Conservation (phyloP, 1,284 basidiomycete genomes). For the Coriolopsis trogii region DNA sequence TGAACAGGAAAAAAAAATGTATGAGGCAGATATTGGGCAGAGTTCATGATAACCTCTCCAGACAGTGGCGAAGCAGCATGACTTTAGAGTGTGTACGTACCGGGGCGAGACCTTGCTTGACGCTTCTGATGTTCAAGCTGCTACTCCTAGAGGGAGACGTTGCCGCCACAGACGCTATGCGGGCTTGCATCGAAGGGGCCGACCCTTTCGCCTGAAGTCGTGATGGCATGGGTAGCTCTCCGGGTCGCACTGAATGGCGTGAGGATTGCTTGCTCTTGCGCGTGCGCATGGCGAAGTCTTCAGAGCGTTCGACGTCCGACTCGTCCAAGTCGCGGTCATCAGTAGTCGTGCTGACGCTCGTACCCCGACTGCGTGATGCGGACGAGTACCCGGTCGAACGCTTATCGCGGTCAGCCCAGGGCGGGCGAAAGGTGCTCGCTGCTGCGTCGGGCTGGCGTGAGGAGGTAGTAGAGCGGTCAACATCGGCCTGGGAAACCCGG, state of each 20-base stretch:
- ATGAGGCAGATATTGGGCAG: too few relatives aligned
- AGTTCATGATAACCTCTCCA: too few relatives aligned
- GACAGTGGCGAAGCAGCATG: too few relatives aligned
- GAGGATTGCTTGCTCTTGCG: constrained; percentile 31
- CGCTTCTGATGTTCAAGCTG: constrained; percentile 35
- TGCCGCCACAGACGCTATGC: constrained; percentile 31
- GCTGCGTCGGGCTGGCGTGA: constrained; percentile 14
- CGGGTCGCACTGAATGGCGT: constrained; percentile 41
- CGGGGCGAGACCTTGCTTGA: constrained; percentile 32
- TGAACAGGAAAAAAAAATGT: too few relatives aligned
- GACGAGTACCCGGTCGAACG: constrained; percentile 32
- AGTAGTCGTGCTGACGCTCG: constrained; percentile 52
- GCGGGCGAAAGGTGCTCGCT: constrained; percentile 26
- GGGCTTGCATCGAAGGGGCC: constrained; percentile 44
- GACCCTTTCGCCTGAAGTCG: constrained; percentile 47
- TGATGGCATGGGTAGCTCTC: constrained; percentile 58
- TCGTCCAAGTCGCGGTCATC: constrained; percentile 49
- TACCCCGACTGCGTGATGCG: constrained; percentile 50
- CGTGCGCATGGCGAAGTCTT: constrained; percentile 33
- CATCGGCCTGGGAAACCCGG: constrained; percentile 22
- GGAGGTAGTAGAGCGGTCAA: constrained; percentile 5
- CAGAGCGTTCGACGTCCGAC: constrained; percentile 58
- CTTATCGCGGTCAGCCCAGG: constrained; percentile 36
- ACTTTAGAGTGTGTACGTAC: constrained; percentile 27
- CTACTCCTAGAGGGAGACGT: constrained; percentile 38